Conservation (phyloP, 2,329 filamentous ascomycete genomes). For the Colletotrichum kahawae region DNA sequence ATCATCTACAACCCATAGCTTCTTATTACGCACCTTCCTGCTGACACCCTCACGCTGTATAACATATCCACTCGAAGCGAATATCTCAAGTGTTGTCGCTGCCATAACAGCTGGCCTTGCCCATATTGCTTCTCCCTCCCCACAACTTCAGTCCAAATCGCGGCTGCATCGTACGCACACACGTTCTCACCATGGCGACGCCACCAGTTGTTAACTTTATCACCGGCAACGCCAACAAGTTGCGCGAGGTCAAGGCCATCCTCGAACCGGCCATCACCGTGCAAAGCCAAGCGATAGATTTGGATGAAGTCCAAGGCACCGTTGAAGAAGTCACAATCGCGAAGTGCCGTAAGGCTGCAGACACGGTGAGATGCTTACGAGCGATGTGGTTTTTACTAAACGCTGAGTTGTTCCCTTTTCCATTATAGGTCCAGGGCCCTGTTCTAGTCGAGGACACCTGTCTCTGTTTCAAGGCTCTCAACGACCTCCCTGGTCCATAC, state of each 20-base stretch:
- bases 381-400: not conserved
- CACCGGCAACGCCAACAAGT: conserved; percentile 94
- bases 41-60: not conserved
- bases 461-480: conserved; percentile 88
- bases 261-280: conserved; percentile 77
- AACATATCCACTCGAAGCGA: not conserved
- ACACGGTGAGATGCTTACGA: conserved; percentile 60
- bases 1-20: not conserved
- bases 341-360: conserved; percentile 85
- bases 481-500: conserved; percentile 93
- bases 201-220: conserved; percentile 79
- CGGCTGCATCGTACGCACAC: not conserved
- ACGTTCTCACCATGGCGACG: conserved; percentile 42
- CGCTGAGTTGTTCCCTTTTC: not conserved
- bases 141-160: not conserved
- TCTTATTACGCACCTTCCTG: not conserved
- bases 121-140: not conserved
- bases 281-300: conserved; percentile 75
- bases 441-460: conserved; percentile 97
- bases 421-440: conserved; percentile 74
- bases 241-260: conserved; percentile 87
- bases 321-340: conserved; percentile 90
- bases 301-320: conserved; percentile 89
- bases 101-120: not conserved
- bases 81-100: not conserved